A percentile compares a stretch with the other conserved stretches of the same genome.
phyloP scores from a whole-genome alignment of 768 basidiomycete genomes.

The Rossbeevera mucosa region DNA sequence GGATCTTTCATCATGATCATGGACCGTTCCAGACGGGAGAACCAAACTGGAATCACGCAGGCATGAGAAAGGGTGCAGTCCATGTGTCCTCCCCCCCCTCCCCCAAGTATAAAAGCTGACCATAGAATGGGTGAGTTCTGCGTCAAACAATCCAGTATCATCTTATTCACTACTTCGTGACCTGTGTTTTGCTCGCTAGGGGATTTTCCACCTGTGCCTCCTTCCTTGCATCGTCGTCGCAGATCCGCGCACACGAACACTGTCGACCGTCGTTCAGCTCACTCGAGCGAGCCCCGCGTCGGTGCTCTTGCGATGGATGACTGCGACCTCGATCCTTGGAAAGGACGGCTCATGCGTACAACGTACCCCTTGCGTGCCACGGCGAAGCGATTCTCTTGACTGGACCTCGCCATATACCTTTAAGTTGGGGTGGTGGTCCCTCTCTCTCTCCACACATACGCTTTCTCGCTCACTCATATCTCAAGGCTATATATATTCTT shows the following conservation, averaged over 20 bases:
- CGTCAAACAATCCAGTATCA: constrained; percentile 2
- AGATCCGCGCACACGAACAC: constrained; percentile 30
- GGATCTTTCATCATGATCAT: constrained; percentile 6
- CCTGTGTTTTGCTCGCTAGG: constrained; percentile 5
- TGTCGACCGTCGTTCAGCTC: constrained; percentile 21
- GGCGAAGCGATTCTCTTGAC: background rate
- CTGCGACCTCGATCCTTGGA: constrained; percentile 56
- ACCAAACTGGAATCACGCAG: background rate
- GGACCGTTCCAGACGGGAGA: constrained; percentile 3
- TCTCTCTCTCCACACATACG: no score
- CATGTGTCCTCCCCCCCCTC: background rate
- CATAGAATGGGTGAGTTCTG: constrained; percentile 9
- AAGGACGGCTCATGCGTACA: constrained; percentile 13
- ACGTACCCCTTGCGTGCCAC: constrained; percentile 7
- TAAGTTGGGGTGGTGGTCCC: background rate
- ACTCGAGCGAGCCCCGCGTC: constrained; percentile 21
- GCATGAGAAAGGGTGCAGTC: background rate
- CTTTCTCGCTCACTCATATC: no score
- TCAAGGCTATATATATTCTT: background rate
- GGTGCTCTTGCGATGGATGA: constrained; percentile 74
- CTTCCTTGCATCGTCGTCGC: constrained; percentile 34
- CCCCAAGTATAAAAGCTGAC: constrained; percentile 16
- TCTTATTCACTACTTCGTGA: constrained; percentile 3
- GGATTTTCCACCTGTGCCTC: constrained; percentile 9
- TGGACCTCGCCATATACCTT: background rate